A percentile compares a stretch with the other conserved stretches of the same genome.
Conservation (phyloP, 768 basidiomycete species). For the Suillus brevipes region DNA sequence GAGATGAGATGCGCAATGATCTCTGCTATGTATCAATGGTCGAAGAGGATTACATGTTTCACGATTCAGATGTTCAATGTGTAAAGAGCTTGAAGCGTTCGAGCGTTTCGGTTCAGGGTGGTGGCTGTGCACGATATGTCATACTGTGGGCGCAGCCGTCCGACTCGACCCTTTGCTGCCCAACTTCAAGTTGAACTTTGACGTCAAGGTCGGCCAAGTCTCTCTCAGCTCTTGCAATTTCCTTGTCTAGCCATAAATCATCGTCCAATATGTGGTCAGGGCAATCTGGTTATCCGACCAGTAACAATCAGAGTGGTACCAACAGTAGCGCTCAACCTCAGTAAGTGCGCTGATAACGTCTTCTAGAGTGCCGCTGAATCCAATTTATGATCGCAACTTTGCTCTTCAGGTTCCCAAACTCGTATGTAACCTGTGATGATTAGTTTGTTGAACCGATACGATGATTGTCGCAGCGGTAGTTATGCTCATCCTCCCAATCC, state of each 20-base stretch:
- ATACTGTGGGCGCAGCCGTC: neutral
- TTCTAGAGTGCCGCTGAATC: neutral
- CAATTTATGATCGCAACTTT: neutral
- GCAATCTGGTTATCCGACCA: slow-evolving; percentile 9
- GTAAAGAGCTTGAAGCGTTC: too few relatives aligned
- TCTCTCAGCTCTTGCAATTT: neutral
- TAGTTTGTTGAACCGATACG: neutral
- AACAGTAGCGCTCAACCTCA: neutral
- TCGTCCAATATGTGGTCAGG: slow-evolving; percentile 13
- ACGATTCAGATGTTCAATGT: neutral
- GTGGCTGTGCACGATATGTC: neutral
- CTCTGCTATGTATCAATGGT: neutral
- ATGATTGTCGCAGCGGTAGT: neutral
- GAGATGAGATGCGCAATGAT: neutral
- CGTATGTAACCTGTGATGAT: slow-evolving; percentile 13
- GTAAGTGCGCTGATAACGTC: slow-evolving; percentile 15
- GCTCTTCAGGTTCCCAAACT: slow-evolving; percentile 13
- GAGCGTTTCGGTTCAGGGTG: neutral
- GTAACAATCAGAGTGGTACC: neutral
- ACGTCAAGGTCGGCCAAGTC: neutral
- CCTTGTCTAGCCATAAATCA: neutral
- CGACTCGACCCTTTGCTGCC: neutral
- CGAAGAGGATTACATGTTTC: neutral
- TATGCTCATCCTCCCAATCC: slow-evolving; percentile 5
- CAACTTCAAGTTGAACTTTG: neutral